A percentile compares a stretch with the other conserved stretches of the same genome.
These are phyloP conservation scores for sweet orange (Citrus sinensis) DNA, from an alignment of 345 rosid species.

Conservation along the genomic window DVS_A1.0 CM039165.1:37681001-37681500, in stretches of 20 bases:
- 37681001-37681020: constrained; percentile 14
- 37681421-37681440: background rate
- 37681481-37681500: too few species aligned
- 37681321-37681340: constrained; percentile 14
- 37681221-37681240: constrained; percentile 76
- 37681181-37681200: constrained; percentile 14
- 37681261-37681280: constrained; percentile 38
- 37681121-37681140: constrained; percentile 43
- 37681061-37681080: constrained; percentile 36
- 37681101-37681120: constrained; percentile 21
- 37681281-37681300: constrained; percentile 32
- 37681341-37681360: background rate
- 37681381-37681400: background rate
- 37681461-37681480: too few species aligned
- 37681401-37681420: background rate
- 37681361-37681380: background rate
- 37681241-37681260: constrained; percentile 67
- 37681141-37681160: constrained; percentile 61
- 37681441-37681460: background rate
- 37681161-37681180: constrained; percentile 29
- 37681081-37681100: background rate
- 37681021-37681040: constrained; percentile 29
- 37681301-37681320: background rate
- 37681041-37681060: constrained; percentile 68
- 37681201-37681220: constrained; percentile 38